Evolutionary conservation across 192 early-diverging fungal genomes (phyloP), one percentile per base, ranked within the genome.

Genomic region (Backusella macrospora): DNA sequence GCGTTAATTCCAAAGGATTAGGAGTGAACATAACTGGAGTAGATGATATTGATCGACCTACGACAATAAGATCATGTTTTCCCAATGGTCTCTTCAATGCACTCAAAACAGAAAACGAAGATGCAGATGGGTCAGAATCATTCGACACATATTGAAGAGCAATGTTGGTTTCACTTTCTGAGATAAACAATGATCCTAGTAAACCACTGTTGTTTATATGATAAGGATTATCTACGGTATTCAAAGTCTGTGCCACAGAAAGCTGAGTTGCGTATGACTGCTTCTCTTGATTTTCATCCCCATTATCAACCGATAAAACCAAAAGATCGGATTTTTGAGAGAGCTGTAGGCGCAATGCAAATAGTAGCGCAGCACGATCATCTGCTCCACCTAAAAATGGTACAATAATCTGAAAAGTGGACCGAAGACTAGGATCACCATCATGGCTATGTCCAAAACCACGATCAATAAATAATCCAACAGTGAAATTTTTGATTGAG

Each of bases 351-450:
- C 83, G 83, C 23, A 87, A 76, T 2, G 89, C 87, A 42, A 93
- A 75, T 1, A 80, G 70, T 0, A 89, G 45, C 0, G 90, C 88
- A 52, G 89, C 88, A 76, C 88, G 84, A 79, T 96, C 94, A 72
- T 96, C 95, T 0, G 73, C 62, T 1, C 90, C 89, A 12, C 93
- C 94, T 74, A 93, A 91, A 13, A 90, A 89, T 21, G 95, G 86
- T 2, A 94, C 82, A 38, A 96, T 80, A 15, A 67, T 79, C 73
- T 90, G 84, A 52, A 85, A 69, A 38, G 76, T 15, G 29, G 76
- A 82, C 29, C 29, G 29, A 21, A 21, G 49, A 21, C 7, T 18
- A 34, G 74, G 84, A 23, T 81, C 77, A 23, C 79, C 85, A 40
- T 84, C 79, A 74, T 71, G 79, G 65, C 68, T 74, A 63, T 84